Percentiles rank a stretch among this genome's conserved stretches.
Evolutionary conservation across 495 filamentous ascomycete genomes (phyloP).

Genomic region (Trichoderma gamsii): DNA sequence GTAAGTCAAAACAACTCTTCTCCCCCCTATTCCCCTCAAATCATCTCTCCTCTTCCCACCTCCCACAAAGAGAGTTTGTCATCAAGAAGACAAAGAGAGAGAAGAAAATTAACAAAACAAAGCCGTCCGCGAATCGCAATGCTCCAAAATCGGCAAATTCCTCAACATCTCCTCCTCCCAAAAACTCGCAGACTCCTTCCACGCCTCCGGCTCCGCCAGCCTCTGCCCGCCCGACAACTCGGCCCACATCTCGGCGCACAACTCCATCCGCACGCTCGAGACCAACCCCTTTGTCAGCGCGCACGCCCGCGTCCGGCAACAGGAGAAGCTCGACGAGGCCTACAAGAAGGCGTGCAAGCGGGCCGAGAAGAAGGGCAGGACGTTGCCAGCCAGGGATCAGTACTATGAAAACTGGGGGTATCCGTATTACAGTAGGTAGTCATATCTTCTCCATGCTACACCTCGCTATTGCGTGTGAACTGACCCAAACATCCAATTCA

Average conservation of each 20-base stretch:
- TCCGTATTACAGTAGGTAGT: constrained; percentile 31
- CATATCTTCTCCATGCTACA: constrained; percentile 41
- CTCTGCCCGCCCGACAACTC: constrained; percentile 50
- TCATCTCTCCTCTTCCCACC: too few species aligned
- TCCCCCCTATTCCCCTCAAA: constrained; percentile 5
- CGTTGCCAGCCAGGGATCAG: constrained; percentile 42
- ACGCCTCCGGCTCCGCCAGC: constrained; percentile 47
- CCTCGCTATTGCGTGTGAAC: constrained; percentile 28
- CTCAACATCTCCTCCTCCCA: constrained; percentile 41
- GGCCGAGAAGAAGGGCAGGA: constrained; percentile 53
- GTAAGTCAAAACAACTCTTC: constrained; percentile 21
- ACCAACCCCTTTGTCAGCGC: constrained; percentile 33
- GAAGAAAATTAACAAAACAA: neutral
- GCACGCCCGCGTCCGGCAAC: constrained; percentile 34
- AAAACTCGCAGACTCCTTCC: constrained; percentile 49
- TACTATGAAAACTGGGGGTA: constrained; percentile 54
- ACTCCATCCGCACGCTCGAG: constrained; percentile 37
- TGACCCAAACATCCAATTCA: neutral
- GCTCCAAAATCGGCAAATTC: constrained; percentile 36
- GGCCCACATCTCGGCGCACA: constrained; percentile 71
- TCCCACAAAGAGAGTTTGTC: too few species aligned
- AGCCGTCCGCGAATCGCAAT: constrained; percentile 60
- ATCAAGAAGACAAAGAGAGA: too few species aligned
- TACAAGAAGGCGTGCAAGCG: constrained; percentile 59
- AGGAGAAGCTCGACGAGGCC: constrained; percentile 49